Evolutionary conservation across 345 rosid species (phyloP).

Genomic region (Viola odorata): DNA sequence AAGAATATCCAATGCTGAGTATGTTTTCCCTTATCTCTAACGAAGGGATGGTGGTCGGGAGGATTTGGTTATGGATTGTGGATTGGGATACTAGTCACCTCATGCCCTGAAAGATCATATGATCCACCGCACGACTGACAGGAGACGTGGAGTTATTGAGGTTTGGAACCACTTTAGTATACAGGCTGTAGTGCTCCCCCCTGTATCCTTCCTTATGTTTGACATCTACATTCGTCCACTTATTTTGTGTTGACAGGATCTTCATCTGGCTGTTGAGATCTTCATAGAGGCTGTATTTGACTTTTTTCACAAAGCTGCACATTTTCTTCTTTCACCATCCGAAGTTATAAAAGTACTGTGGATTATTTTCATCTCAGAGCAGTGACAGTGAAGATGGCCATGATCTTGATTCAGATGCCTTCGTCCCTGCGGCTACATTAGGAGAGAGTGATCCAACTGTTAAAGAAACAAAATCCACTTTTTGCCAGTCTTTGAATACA

Average conservation of each 20-base stretch:
- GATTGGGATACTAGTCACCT: too few relatives aligned
- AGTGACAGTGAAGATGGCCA: conserved; percentile 14
- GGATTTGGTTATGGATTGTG: too few relatives aligned
- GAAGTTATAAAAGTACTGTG: conserved; percentile 35
- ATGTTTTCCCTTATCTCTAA: too few relatives aligned
- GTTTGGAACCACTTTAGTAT: too few relatives aligned
- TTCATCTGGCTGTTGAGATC: conserved; percentile 87
- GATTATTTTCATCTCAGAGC: conserved; percentile 45
- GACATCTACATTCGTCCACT: neutral
- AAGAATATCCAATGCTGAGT: too few relatives aligned
- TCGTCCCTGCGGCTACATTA: conserved; percentile 46
- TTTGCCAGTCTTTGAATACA: conserved; percentile 66
- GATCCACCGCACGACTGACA: conserved; percentile 68
- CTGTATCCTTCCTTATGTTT: conserved; percentile 7
- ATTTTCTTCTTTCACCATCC: conserved; percentile 66
- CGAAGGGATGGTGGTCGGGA: too few relatives aligned
- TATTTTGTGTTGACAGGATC: too few relatives aligned
- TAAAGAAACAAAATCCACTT: conserved; percentile 43
- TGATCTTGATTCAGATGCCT: conserved; percentile 28
- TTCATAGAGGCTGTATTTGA: conserved; percentile 76
- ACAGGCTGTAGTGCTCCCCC: too few relatives aligned
- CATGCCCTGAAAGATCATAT: conserved; percentile 53
- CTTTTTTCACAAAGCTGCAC: conserved; percentile 66
- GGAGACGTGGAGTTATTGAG: conserved; percentile 97
- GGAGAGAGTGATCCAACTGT: conserved; percentile 59